Evolutionary conservation across 2,329 filamentous ascomycete genomes (phyloP).

Genomic region (Fusarium sambucinum): DNA sequence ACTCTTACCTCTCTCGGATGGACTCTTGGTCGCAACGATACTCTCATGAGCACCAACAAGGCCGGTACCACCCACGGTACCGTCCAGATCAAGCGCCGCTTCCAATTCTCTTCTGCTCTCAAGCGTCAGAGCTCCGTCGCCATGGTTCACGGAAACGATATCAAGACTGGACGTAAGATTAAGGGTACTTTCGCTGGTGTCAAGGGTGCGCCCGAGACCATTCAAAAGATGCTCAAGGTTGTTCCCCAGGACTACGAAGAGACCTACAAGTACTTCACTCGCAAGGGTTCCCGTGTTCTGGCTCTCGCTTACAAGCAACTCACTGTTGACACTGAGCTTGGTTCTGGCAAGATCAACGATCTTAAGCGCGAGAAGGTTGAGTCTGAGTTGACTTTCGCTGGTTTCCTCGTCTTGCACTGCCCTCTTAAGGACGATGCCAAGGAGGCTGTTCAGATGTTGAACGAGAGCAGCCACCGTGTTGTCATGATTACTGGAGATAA

Average conservation of each 20-base stretch:
- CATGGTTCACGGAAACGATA: constrained; percentile 79
- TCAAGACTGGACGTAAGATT: constrained; percentile 78
- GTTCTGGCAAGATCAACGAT: constrained; percentile 88
- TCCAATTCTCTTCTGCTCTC: constrained; percentile 96
- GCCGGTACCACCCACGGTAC: constrained; percentile 66
- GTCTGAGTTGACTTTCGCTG: constrained; percentile 85
- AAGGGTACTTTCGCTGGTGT: constrained; percentile 93
- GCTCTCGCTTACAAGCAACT: constrained; percentile 95
- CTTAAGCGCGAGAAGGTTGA: constrained; percentile 95
- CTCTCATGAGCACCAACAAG: constrained; percentile 72
- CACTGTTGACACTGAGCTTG: constrained; percentile 82
- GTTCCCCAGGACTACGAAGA: constrained; percentile 93
- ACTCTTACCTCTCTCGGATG: constrained; percentile 91
- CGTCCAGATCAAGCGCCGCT: constrained; percentile 94
- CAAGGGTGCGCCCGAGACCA: constrained; percentile 97
- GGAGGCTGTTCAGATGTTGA: constrained; percentile 94
- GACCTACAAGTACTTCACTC: constrained; percentile 97
- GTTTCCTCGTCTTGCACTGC: constrained; percentile 94
- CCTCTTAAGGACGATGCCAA: constrained; percentile 97
- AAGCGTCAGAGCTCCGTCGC: constrained; percentile 97
- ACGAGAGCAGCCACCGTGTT: constrained; percentile 97
- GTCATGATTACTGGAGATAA: constrained; percentile 99
- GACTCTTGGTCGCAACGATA: constrained; percentile 91
- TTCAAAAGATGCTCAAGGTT: constrained; percentile 88
- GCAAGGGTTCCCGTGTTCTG: constrained; percentile 93